Evolutionary conservation across 768 basidiomycete species (phyloP).

Genomic region (Suillus hirtellus): DNA sequence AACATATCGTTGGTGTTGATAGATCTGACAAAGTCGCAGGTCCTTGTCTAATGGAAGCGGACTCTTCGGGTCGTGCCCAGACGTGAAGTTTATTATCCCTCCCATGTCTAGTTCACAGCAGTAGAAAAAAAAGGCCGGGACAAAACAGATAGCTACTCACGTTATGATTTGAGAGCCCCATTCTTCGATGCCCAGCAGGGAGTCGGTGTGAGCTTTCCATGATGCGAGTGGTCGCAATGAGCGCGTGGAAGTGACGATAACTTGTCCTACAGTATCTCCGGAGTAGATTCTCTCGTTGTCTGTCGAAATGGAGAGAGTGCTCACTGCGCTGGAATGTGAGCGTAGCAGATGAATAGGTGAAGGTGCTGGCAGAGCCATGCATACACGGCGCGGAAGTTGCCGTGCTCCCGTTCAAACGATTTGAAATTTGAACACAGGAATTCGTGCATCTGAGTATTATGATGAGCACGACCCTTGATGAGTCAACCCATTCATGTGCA

Average conservation of each 20-base stretch:
- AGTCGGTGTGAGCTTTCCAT: conserved; percentile 81
- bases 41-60: conserved; percentile 46
- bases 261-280: conserved; percentile 78
- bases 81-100: conserved; percentile 85
- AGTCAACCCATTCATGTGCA: too few species aligned
- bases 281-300: conserved; percentile 86
- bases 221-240: conserved; percentile 69
- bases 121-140: neutral
- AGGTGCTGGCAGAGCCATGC: conserved; percentile 36
- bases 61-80: conserved; percentile 58
- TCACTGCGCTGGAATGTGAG: conserved; percentile 65
- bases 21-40: conserved; percentile 55
- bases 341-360: conserved; percentile 77
- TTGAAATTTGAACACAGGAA: too few species aligned
- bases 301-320: conserved; percentile 58
- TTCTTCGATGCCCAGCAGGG: conserved; percentile 79
- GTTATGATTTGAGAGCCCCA: conserved; percentile 69
- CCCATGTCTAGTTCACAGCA: conserved; percentile 55
- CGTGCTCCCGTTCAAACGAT: too few species aligned
- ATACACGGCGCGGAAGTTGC: neutral
- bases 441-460: too few species aligned
- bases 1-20: conserved; percentile 51
- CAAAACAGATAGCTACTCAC: neutral
- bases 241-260: conserved; percentile 74
- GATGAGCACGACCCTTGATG: too few species aligned